Conservation (phyloP, 495 filamentous ascomycete species). For the Penicillium ucsense region DNA sequence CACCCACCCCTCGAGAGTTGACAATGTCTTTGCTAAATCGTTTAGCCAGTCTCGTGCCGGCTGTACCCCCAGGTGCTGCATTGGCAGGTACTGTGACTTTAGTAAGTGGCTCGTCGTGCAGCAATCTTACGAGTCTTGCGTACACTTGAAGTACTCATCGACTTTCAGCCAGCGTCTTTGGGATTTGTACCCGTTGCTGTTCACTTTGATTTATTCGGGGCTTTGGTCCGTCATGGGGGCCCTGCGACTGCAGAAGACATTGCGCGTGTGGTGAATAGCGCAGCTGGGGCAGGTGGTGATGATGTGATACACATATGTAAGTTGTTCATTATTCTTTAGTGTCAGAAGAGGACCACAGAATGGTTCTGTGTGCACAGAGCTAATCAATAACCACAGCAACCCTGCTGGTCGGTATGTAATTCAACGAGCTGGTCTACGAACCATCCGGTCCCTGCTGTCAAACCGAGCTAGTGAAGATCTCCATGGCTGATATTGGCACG, state of each 20-base stretch:
- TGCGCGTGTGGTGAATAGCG: conserved; percentile 10
- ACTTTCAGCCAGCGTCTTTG: conserved; percentile 17
- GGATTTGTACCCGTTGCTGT: conserved; percentile 30
- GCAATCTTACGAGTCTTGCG: too few relatives aligned
- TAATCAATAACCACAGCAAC: not conserved
- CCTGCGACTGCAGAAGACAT: conserved; percentile 19
- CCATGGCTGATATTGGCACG: not conserved
- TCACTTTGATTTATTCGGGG: conserved; percentile 25
- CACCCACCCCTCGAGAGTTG: not conserved
- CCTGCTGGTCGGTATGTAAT: not conserved
- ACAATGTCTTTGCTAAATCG: conserved; percentile 15
- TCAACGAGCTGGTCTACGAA: not conserved
- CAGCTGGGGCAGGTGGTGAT: not conserved
- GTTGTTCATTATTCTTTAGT: not conserved
- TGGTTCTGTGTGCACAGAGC: too few relatives aligned
- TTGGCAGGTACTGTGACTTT: conserved; percentile 20
- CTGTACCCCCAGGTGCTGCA: conserved; percentile 14
- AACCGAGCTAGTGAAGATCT: too few relatives aligned
- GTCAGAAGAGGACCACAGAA: too few relatives aligned
- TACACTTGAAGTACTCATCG: not conserved
- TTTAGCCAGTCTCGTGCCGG: not conserved
- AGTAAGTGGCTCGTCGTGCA: conserved; percentile 7
- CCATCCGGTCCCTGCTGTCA: too few relatives aligned
- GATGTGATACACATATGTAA: conserved; percentile 14
- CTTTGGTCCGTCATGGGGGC: conserved; percentile 13